These are phyloP conservation scores for Geranium incanum DNA, from an alignment of 441 rosid genomes.

Conservation along the genomic window DNA sequence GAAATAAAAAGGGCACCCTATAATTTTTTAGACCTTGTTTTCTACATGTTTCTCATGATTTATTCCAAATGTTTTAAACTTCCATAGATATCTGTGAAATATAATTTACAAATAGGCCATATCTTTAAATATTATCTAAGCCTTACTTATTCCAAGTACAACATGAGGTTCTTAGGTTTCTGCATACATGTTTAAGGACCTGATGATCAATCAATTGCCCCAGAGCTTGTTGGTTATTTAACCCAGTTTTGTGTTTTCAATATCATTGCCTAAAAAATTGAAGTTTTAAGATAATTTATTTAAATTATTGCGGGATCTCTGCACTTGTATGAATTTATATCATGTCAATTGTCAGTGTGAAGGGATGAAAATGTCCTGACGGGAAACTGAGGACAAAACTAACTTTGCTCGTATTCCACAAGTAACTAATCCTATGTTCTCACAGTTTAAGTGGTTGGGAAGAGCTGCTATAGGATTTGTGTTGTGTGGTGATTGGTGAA, in stretches of 20 bases:
- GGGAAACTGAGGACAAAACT: too few species aligned
- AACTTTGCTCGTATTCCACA: neutral
- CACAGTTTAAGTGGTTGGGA: neutral
- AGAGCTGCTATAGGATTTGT: neutral
- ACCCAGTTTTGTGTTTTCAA: neutral
- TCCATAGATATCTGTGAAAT: too few species aligned
- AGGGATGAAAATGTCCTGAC: neutral
- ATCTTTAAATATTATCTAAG: too few species aligned
- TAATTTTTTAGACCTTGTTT: too few species aligned
- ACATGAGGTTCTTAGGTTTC: too few species aligned
- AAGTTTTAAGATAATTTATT: too few species aligned
- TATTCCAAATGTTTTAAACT: too few species aligned
- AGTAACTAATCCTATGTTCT: neutral
- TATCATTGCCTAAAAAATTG: neutral
- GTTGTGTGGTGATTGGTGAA: neutral
- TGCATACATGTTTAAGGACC: neutral
- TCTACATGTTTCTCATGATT: too few species aligned
- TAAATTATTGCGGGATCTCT: neutral
- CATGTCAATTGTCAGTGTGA: neutral
- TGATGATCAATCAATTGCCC: too few species aligned
- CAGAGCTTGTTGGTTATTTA: neutral
- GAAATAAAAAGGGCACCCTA: too few species aligned
- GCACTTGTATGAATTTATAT: neutral
- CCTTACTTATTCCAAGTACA: too few species aligned
- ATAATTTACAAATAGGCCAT: too few species aligned